phyloP scores from a whole-genome alignment of 768 basidiomycete species.

The Mycena amicta region DNA sequence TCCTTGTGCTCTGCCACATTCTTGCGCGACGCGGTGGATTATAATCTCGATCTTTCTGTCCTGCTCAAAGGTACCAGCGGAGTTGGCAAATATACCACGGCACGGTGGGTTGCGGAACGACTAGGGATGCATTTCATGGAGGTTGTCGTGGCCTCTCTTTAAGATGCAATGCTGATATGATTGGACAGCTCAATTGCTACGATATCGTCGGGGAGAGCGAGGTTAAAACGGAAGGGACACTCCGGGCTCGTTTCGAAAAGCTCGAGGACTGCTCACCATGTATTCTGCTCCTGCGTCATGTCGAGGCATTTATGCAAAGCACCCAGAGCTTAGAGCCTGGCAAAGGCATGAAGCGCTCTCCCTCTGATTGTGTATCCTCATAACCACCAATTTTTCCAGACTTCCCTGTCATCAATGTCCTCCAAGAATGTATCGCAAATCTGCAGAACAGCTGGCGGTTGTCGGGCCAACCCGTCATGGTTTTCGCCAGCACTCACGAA shows the following conservation, averaged over 20 bases:
- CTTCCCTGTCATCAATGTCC: conserved; percentile 52
- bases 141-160: conserved; percentile 39
- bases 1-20: conserved; percentile 65
- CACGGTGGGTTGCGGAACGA: conserved; percentile 53
- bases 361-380: background rate
- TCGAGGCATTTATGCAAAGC: conserved; percentile 77
- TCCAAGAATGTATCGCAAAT: conserved; percentile 67
- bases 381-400: conserved; percentile 48
- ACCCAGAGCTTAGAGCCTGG: conserved; percentile 65
- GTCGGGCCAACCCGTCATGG: conserved; percentile 71
- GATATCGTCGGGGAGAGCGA: conserved; percentile 79
- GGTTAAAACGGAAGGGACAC: conserved; percentile 69
- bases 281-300: conserved; percentile 74
- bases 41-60: conserved; percentile 67
- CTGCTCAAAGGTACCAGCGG: conserved; percentile 81
- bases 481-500: conserved; percentile 75
- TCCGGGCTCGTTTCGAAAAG: conserved; percentile 75
- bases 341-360: conserved; percentile 49
- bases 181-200: conserved; percentile 85
- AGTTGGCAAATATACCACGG: conserved; percentile 75
- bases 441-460: conserved; percentile 57
- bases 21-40: conserved; percentile 56
- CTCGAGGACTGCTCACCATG: conserved; percentile 83
- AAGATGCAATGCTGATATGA: background rate
- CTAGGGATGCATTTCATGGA: conserved; percentile 82